Evolutionary conservation across 805 yeast species (phyloP).

Genomic region (Ogataea chonburiensis): DNA sequence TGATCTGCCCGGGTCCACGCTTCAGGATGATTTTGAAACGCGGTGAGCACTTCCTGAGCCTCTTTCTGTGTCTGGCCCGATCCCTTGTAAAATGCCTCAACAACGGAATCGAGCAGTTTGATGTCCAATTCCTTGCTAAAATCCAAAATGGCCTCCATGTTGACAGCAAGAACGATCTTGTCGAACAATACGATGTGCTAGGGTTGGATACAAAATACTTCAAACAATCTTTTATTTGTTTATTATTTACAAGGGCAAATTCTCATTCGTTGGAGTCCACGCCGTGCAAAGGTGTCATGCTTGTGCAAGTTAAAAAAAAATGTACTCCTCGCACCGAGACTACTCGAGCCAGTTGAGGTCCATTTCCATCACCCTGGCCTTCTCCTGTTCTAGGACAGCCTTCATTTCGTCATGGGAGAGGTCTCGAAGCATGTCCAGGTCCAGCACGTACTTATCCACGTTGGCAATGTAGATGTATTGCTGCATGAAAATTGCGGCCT

Average conservation of each 20-base stretch:
- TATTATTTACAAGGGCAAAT: constrained; percentile 22
- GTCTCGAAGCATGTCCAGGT: constrained; percentile 13
- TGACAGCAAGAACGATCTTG: constrained; percentile 9
- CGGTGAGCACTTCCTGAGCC: constrained; percentile 70
- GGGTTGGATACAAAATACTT: constrained; percentile 1
- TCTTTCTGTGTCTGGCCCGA: constrained; percentile 68
- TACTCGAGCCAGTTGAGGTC: constrained; percentile 4
- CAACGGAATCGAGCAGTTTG: constrained; percentile 75
- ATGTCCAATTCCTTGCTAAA: constrained; percentile 83
- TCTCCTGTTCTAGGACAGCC: constrained; percentile 13
- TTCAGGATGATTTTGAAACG: constrained; percentile 91
- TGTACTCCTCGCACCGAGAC: neutral
- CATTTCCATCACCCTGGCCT: constrained; percentile 12
- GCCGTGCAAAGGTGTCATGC: constrained; percentile 16
- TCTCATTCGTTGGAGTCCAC: constrained; percentile 20
- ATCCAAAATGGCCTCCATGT: constrained; percentile 86
- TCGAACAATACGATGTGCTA: constrained; percentile 2
- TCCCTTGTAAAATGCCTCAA: constrained; percentile 79
- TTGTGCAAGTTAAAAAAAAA: constrained; percentile 4
- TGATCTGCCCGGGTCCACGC: constrained; percentile 94
- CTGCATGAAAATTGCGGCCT: constrained; percentile 64
- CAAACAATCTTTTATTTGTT: constrained; percentile 10
- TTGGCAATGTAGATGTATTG: constrained; percentile 61
- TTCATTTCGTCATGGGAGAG: constrained; percentile 6
- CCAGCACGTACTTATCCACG: constrained; percentile 36